Conservation (phyloP, 2,329 filamentous ascomycete genomes). For the Ascochyta rabiei region DNA sequence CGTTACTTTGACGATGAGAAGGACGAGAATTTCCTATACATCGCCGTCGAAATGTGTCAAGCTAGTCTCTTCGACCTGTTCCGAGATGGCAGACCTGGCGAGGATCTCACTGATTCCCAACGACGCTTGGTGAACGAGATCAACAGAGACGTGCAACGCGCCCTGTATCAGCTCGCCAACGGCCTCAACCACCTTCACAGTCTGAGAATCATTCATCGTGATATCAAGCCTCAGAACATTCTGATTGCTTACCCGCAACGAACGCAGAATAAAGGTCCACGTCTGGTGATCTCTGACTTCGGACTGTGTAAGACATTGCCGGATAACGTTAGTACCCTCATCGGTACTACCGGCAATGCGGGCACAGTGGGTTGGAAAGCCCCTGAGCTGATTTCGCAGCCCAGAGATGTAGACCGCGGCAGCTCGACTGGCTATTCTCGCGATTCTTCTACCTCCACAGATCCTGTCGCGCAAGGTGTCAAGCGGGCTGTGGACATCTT, state of each 20-base stretch:
- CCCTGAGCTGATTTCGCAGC: conserved; percentile 80
- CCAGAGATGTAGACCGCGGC: conserved; percentile 50
- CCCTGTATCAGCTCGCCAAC: conserved; percentile 86
- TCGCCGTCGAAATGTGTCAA: conserved; percentile 91
- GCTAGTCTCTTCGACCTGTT: conserved; percentile 92
- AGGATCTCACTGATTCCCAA: conserved; percentile 64
- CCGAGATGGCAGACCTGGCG: conserved; percentile 62
- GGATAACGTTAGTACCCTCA: conserved; percentile 90
- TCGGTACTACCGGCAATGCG: conserved; percentile 91
- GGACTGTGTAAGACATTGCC: conserved; percentile 97
- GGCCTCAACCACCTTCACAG: conserved; percentile 89
- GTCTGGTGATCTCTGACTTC: conserved; percentile 96
- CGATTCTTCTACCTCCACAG: conserved; percentile 49
- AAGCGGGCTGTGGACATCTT: conserved; percentile 98
- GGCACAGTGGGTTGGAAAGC: conserved; percentile 97
- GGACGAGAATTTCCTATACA: conserved; percentile 90
- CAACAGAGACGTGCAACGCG: conserved; percentile 75
- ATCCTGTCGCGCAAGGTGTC: conserved; percentile 69
- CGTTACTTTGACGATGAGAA: conserved; percentile 94
- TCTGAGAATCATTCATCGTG: conserved; percentile 92
- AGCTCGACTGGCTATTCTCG: conserved; percentile 52
- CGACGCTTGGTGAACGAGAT: conserved; percentile 73
- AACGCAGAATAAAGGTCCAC: conserved; percentile 71
- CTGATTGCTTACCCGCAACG: conserved; percentile 75
- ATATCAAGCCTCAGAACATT: conserved; percentile 98